Evolutionary conservation across 2,329 filamentous ascomycete genomes (phyloP), one percentile per base, ranked within the genome.

Genomic region (Pseudogymnoascus destructans): DNA sequence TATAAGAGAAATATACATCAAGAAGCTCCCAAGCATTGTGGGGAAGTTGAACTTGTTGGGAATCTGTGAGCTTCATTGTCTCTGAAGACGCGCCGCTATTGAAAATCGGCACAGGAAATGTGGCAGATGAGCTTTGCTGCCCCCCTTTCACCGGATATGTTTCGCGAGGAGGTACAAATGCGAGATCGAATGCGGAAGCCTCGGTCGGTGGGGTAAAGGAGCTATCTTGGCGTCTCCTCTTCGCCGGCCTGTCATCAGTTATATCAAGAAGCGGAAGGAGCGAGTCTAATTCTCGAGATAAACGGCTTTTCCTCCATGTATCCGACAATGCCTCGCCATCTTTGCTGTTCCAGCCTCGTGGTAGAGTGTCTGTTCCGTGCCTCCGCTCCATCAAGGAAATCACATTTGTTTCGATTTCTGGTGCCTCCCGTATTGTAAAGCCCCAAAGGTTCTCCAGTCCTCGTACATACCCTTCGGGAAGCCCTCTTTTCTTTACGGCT

Each of bases 381-480:
- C 56, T 57, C 4, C 58, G 57, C 10, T 60, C 54, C 17, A 62
- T 56, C 27, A 64, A 49, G 6, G 30, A 40, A 1, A 55, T 19
- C 10, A 58, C 59, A 19, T 56, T 55, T n/a, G 55, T 33, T 33
- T 61, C 58, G 10, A 62, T 30, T 33, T 49, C 55, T 23, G 42
- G 33, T 15, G 49, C 57, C 27, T 57, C 46, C 40, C 38, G 54
- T 35, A 60, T 42, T 11, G 59, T 49, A 42, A 60, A 54, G 10
- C 59, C 59, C 32, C 57, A 57, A 19, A 60, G 42, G 19, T 52
- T 70, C 69, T 89, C 86, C 15, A 89, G 73, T 0, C 84, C 84
- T 32, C 85, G 79, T 58, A 89, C 83, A 65, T 89, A 88, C 11
- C 86, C 86, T 3, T 85, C 86, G 66, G 85, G 85, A 10, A 89